Evolutionary conservation across 1,284 basidiomycete species (phyloP).

Genomic region (Puccinia coronata): DNA sequence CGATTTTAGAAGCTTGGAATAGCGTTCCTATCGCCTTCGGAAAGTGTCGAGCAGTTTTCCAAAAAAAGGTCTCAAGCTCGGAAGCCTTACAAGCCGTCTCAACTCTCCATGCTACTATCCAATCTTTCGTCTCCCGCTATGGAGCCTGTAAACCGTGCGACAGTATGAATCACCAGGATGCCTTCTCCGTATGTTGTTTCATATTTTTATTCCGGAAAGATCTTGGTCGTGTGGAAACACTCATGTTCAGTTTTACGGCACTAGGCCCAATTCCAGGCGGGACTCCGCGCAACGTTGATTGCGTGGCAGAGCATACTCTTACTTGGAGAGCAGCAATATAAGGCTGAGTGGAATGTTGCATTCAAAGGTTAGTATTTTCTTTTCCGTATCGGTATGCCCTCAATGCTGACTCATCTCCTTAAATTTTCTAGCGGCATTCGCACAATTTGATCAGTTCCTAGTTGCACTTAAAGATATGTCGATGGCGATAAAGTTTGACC

Average conservation of each 20-base stretch:
- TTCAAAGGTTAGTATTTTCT: background rate
- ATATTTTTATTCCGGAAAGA: background rate
- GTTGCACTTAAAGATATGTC: background rate
- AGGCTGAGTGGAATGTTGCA: background rate
- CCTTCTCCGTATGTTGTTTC: background rate
- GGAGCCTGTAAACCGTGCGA: background rate
- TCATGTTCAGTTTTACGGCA: background rate
- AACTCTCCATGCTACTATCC: background rate
- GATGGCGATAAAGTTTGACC: background rate
- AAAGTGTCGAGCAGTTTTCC: background rate
- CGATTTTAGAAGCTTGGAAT: background rate
- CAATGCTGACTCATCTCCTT: background rate
- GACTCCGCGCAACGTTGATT: background rate
- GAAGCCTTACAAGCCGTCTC: background rate
- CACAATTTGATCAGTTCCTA: conserved; percentile 4
- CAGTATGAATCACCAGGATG: background rate
- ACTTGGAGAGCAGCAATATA: background rate
- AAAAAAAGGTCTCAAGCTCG: background rate
- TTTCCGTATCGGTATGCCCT: background rate
- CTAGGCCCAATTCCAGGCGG: background rate
- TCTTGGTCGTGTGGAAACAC: background rate
- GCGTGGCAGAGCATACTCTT: conserved; percentile 4
- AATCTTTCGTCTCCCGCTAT: background rate
- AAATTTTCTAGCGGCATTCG: background rate
- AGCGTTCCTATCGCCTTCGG: background rate